A percentile compares a stretch with the other conserved stretches of the same genome.
Conservation (phyloP, 441 rosid genomes). For the Gossypium gossypioides region DNA sequence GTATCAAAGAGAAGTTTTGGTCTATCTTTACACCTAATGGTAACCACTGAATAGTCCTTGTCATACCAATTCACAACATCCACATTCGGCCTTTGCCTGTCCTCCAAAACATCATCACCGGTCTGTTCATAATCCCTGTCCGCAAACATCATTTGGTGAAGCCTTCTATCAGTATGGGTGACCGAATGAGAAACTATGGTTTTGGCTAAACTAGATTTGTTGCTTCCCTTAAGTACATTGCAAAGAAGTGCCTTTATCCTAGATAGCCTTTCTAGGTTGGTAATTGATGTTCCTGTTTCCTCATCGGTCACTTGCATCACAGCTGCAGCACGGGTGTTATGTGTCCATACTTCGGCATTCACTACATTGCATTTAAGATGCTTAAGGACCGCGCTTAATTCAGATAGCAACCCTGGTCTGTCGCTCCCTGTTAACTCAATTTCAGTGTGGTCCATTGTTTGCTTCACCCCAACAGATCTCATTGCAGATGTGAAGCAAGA, state of each 20-base stretch:
- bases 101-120: constrained; percentile 37
- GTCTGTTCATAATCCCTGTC: constrained; percentile 74
- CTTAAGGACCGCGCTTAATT: constrained; percentile 69
- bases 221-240: constrained; percentile 73
- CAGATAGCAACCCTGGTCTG: constrained; percentile 83
- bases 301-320: constrained; percentile 76
- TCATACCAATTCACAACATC: constrained; percentile 69
- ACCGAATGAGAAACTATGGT: constrained; percentile 51
- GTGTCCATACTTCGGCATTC: constrained; percentile 90
- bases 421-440: constrained; percentile 83
- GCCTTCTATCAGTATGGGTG: constrained; percentile 73
- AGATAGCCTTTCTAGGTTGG: constrained; percentile 50
- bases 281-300: constrained; percentile 55
- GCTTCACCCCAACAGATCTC: constrained; percentile 59
- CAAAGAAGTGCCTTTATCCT: constrained; percentile 58
- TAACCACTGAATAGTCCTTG: constrained; percentile 74
- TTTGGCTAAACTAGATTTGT: constrained; percentile 57
- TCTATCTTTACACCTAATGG: constrained; percentile 75
- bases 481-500: constrained; percentile 55
- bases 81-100: constrained; percentile 56
- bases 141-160: constrained; percentile 97
- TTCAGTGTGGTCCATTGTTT: constrained; percentile 54
- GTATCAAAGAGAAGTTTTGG: constrained; percentile 84
- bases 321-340: constrained; percentile 76
- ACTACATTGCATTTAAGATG: constrained; percentile 76